Percentiles rank a stretch among this genome's conserved stretches.
These are phyloP conservation scores for Paecilomyces sp. DNA, from an alignment of 2,329 filamentous ascomycete species.

Conservation along the genomic window DNA sequence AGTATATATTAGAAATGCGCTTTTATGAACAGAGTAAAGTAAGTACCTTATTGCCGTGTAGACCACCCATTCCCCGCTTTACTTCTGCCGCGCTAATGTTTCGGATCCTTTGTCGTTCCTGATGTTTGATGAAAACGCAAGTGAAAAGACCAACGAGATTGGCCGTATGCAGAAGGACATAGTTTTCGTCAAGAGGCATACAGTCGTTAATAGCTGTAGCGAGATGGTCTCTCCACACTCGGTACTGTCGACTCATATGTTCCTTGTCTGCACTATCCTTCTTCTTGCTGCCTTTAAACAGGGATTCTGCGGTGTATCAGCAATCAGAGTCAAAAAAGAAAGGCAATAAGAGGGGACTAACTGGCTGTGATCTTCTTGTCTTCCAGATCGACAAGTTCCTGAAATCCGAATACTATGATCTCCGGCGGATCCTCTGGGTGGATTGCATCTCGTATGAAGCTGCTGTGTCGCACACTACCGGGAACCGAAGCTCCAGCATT, in stretches of 20 bases:
- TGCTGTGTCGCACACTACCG: slow-evolving; percentile 66
- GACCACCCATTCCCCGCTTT: slow-evolving; percentile 90
- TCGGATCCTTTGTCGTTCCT: slow-evolving; percentile 66
- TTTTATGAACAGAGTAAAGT: neutral
- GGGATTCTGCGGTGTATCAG: slow-evolving; percentile 50
- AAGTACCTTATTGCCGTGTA: slow-evolving; percentile 81
- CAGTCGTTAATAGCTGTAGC: slow-evolving; percentile 74
- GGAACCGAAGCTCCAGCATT: slow-evolving; percentile 97
- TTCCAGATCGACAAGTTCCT: slow-evolving; percentile 95
- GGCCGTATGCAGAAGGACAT: slow-evolving; percentile 79
- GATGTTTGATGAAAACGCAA: slow-evolving; percentile 85
- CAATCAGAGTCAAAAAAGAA: neutral
- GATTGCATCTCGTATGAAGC: slow-evolving; percentile 75
- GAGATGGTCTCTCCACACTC: slow-evolving; percentile 90
- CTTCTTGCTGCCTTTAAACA: slow-evolving; percentile 73
- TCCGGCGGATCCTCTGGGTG: slow-evolving; percentile 73
- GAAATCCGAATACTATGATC: slow-evolving; percentile 91
- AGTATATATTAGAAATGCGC: neutral
- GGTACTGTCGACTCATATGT: slow-evolving; percentile 94
- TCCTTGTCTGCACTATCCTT: slow-evolving; percentile 73
- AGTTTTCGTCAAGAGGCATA: slow-evolving; percentile 68
- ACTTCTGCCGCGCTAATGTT: slow-evolving; percentile 75
- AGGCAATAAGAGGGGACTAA: slow-evolving; percentile 30
- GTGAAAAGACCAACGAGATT: slow-evolving; percentile 92
- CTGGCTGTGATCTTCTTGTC: slow-evolving; percentile 97